These are phyloP conservation scores for Sporothrix pallida DNA, from an alignment of 2,329 filamentous ascomycete species.

Conservation along the genomic window DNA sequence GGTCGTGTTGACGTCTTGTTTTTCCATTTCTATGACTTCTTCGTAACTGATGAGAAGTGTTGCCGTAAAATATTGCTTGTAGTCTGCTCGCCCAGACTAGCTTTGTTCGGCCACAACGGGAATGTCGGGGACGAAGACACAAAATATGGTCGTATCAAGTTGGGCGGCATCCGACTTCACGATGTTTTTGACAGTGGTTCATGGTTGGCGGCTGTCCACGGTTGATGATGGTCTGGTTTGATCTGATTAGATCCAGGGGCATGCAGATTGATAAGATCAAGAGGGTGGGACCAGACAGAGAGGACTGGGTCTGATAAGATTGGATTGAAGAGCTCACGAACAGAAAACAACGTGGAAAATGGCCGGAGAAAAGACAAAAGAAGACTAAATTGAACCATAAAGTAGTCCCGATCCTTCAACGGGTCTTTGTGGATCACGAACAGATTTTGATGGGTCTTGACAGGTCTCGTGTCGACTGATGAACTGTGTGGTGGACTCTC, in stretches of 20 bases:
- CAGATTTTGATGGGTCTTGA: not conserved
- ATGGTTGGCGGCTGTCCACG: too few species aligned
- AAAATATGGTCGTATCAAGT: too few species aligned
- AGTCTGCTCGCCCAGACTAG: too few species aligned
- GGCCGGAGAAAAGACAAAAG: not conserved
- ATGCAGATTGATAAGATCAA: constrained; percentile 21
- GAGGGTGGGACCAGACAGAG: not conserved
- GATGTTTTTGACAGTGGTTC: too few species aligned
- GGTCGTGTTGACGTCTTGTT: not conserved
- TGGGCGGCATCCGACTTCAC: too few species aligned
- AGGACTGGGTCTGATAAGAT: constrained; percentile 18
- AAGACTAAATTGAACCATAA: not conserved
- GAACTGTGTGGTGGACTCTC: not conserved
- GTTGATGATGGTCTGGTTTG: constrained; percentile 10
- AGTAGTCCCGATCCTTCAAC: not conserved
- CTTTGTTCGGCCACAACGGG: too few species aligned
- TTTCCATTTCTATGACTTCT: not conserved
- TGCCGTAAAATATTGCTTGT: too few species aligned
- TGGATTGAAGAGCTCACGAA: not conserved
- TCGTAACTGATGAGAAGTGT: too few species aligned
- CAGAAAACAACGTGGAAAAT: not conserved
- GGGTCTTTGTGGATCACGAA: too few species aligned
- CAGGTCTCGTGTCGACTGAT: not conserved
- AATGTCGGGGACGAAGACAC: too few species aligned
- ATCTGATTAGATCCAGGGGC: constrained; percentile 21